phyloP scores from a whole-genome alignment of 2,329 filamentous ascomycete species.

The Pestalotiopsis sp. region DNA sequence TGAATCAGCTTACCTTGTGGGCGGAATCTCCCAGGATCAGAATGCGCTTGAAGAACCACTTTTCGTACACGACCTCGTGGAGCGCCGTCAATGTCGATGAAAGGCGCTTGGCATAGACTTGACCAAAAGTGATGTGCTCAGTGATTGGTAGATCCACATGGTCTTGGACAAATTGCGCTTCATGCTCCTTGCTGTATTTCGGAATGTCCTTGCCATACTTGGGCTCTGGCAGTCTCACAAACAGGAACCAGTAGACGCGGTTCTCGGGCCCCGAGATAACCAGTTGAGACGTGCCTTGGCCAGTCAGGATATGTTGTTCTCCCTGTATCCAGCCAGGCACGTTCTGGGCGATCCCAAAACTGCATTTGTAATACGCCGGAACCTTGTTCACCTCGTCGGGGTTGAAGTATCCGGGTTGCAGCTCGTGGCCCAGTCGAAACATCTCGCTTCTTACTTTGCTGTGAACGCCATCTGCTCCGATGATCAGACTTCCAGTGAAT shows the following conservation, averaged over 20 bases:
- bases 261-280: conserved; percentile 32
- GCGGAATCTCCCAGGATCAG: conserved; percentile 34
- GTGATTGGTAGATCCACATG: conserved; percentile 17
- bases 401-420: conserved; percentile 28
- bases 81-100: conserved; percentile 34
- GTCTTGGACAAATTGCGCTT: conserved; percentile 29
- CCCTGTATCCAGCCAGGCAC: conserved; percentile 24
- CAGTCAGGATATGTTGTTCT: conserved; percentile 21
- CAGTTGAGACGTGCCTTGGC: conserved; percentile 28
- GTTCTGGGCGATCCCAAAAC: conserved; percentile 40
- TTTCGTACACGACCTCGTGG: conserved; percentile 35
- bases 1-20: conserved; percentile 31
- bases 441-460: conserved; percentile 36
- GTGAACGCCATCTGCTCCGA: conserved; percentile 45
- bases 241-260: conserved; percentile 40
- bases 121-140: conserved; percentile 29
- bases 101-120: conserved; percentile 31
- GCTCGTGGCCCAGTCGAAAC: conserved; percentile 19
- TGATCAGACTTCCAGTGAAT: conserved; percentile 35
- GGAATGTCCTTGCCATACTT: conserved; percentile 36
- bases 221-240: conserved; percentile 30
- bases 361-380: conserved; percentile 34
- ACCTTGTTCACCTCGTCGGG: conserved; percentile 22
- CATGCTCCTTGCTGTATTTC: conserved; percentile 34
- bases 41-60: conserved; percentile 35